These are phyloP conservation scores for Saccharomyces hybrid DNA, from an alignment of 1,139 yeast genomes.

Conservation along the genomic window DNA sequence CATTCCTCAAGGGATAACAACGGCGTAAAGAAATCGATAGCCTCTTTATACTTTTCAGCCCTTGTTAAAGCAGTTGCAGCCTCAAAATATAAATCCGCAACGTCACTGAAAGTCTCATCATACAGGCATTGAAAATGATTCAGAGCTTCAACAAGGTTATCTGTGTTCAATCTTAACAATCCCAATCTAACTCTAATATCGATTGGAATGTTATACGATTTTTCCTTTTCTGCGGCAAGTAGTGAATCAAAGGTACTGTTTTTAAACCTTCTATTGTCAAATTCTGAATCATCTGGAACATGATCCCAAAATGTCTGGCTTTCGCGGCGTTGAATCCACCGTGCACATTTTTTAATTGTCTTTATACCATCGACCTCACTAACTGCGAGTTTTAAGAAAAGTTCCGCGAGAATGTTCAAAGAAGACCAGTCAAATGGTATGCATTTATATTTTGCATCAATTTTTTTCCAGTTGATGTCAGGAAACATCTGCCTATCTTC, in stretches of 20 bases:
- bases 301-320: conserved; percentile 83
- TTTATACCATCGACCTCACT: conserved; percentile 53
- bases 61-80: conserved; percentile 71
- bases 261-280: conserved; percentile 57
- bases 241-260: conserved; percentile 37
- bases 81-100: conserved; percentile 65
- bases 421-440: conserved; percentile 80
- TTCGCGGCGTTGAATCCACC: conserved; percentile 75
- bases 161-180: conserved; percentile 57
- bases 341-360: conserved; percentile 59
- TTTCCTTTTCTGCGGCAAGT: conserved; percentile 35
- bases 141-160: conserved; percentile 62
- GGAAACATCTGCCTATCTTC: conserved; percentile 25
- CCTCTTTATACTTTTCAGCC: conserved; percentile 63
- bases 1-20: conserved; percentile 46
- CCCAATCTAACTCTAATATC: conserved; percentile 84
- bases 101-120: conserved; percentile 49
- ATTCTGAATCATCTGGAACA: conserved; percentile 67
- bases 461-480: conserved; percentile 24
- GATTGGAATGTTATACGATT: conserved; percentile 56
- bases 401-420: conserved; percentile 72
- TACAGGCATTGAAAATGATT: conserved; percentile 57
- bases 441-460: conserved; percentile 27
- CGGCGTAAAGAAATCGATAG: conserved; percentile 55
- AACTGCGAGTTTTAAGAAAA: conserved; percentile 55